These are phyloP conservation scores for Hyphopichia burtonii DNA, from an alignment of 1,139 yeast species.

Conservation along the genomic window DNA sequence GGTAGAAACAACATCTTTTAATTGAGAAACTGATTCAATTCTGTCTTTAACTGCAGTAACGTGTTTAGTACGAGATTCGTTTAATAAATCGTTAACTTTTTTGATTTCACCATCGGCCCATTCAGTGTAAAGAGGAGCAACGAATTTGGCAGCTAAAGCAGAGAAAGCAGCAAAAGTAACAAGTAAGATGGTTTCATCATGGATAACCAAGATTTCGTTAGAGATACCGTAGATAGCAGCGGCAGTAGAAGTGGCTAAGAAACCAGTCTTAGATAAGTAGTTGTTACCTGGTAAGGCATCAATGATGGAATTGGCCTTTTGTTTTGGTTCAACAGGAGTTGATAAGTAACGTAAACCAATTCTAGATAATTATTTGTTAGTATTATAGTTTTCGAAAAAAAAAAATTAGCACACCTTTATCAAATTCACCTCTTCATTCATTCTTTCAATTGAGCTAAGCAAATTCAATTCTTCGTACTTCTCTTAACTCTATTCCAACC, in stretches of 20 bases:
- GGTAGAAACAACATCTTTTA: constrained; percentile 88
- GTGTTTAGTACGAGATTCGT: constrained; percentile 87
- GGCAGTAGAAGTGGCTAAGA: constrained; percentile 92
- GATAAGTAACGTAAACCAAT: constrained; percentile 66
- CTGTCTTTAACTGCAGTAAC: constrained; percentile 90
- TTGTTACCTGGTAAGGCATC: constrained; percentile 93
- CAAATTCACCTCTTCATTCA: background rate
- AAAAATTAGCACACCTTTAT: background rate
- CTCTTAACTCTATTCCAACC: too few species aligned
- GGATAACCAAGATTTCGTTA: constrained; percentile 87
- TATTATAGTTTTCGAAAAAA: too few species aligned
- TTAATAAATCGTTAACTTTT: constrained; percentile 77
- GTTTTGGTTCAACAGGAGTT: constrained; percentile 78
- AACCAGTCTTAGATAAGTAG: constrained; percentile 86
- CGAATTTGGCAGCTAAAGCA: constrained; percentile 76
- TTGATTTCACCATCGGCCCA: constrained; percentile 93
- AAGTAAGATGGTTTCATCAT: constrained; percentile 88
- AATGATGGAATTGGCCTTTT: constrained; percentile 85
- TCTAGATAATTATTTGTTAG: constrained; percentile 19
- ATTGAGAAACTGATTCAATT: constrained; percentile 81
- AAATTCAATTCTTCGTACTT: too few species aligned
- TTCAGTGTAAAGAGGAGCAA: constrained; percentile 92
- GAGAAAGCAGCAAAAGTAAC: constrained; percentile 77
- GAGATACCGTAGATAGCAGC: constrained; percentile 93
- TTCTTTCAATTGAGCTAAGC: background rate